Conservation (phyloP, 2,329 filamentous ascomycete species). For the Fusarium dimerum region DNA sequence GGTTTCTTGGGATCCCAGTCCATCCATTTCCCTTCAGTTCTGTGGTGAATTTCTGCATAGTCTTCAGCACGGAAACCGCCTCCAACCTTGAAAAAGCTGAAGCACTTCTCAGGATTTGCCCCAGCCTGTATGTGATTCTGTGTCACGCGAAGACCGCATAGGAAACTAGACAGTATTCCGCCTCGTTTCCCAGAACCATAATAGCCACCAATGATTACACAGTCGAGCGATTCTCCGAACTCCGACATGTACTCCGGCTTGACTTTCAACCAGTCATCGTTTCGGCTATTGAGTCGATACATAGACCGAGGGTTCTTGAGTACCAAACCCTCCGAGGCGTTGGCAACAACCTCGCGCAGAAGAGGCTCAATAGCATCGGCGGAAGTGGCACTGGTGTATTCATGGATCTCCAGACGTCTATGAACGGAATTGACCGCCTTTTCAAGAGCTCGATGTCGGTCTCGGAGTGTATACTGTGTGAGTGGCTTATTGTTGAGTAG, state of each 20-base stretch:
- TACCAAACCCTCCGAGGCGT: constrained; percentile 86
- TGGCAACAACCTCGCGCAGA: constrained; percentile 80
- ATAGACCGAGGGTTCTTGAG: constrained; percentile 88
- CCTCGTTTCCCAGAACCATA: constrained; percentile 86
- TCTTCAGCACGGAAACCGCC: constrained; percentile 86
- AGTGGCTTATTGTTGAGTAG: constrained; percentile 81
- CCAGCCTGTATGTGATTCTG: constrained; percentile 63
- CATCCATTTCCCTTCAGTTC: constrained; percentile 89
- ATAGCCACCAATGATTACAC: constrained; percentile 87
- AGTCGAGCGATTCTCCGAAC: constrained; percentile 90
- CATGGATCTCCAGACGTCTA: constrained; percentile 81
- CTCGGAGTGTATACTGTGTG: constrained; percentile 79
- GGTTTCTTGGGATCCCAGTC: constrained; percentile 79
- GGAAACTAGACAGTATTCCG: constrained; percentile 78
- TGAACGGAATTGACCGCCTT: constrained; percentile 69
- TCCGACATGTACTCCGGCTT: constrained; percentile 99
- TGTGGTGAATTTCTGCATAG: constrained; percentile 78
- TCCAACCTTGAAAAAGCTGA: constrained; percentile 98
- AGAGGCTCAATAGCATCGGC: constrained; percentile 75
- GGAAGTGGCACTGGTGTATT: constrained; percentile 65
- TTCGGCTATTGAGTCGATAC: constrained; percentile 85
- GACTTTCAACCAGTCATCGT: constrained; percentile 97
- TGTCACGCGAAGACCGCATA: constrained; percentile 83
- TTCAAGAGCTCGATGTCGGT: constrained; percentile 75
- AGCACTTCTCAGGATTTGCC: constrained; percentile 71